These are phyloP conservation scores for Pleurotus tuoliensis DNA, from an alignment of 768 basidiomycete species.

Conservation along the genomic window DNA sequence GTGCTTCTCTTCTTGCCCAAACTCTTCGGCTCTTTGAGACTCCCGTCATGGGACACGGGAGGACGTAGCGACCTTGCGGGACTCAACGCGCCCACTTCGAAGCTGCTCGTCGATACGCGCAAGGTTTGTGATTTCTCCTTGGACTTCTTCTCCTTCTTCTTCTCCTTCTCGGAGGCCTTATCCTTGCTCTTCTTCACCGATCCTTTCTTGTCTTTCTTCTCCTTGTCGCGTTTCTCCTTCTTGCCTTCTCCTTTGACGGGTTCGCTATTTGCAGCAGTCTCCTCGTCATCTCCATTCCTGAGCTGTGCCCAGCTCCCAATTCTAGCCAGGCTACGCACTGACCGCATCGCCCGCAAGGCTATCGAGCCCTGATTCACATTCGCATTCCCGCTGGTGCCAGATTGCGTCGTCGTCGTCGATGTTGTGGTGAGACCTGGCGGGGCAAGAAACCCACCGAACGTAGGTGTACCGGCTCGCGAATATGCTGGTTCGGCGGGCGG, in stretches of 20 bases:
- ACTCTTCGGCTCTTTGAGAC: constrained; percentile 25
- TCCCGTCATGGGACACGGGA: constrained; percentile 20
- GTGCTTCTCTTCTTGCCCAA: constrained; percentile 57
- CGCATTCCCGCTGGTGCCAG: constrained; percentile 10
- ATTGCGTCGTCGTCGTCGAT: constrained; percentile 6
- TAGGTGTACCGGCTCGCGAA: constrained; percentile 34
- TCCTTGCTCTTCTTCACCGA: constrained; percentile 26
- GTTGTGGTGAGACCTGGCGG: constrained; percentile 15
- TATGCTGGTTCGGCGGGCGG: constrained; percentile 18
- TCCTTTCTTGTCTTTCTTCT: constrained; percentile 19
- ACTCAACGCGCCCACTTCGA: constrained; percentile 60
- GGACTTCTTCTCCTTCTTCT: constrained; percentile 22
- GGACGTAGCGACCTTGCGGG: constrained; percentile 13
- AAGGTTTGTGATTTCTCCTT: constrained; percentile 31
- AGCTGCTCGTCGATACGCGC: constrained; percentile 57
- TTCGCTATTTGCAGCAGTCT: constrained; percentile 2
- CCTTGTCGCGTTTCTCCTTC: constrained; percentile 19
- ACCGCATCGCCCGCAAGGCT: constrained; percentile 74
- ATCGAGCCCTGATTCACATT: constrained; percentile 52
- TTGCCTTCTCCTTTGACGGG: constrained; percentile 13
- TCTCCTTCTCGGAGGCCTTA: constrained; percentile 22
- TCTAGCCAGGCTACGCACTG: constrained; percentile 66
- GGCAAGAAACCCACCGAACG: constrained; percentile 32
- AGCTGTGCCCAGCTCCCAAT: constrained; percentile 72
- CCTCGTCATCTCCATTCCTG: constrained; percentile 32